Evolutionary conservation across 495 filamentous ascomycete species (phyloP), one percentile per base, ranked within the genome.

Genomic region (Aspergillus mulundensis): DNA sequence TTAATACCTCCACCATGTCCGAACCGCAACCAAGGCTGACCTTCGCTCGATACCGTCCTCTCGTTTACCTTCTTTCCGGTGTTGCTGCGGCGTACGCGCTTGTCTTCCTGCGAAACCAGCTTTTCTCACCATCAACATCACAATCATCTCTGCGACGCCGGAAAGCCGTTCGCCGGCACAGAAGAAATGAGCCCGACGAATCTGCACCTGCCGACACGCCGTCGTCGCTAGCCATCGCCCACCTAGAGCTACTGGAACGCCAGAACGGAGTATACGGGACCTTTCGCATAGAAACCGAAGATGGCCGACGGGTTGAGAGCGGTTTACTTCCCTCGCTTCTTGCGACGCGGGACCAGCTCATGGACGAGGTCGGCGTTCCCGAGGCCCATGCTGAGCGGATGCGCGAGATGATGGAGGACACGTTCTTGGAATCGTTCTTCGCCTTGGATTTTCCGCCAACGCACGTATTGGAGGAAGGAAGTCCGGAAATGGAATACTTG

Each of bases 371-470:
- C 5, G 72, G 72, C 8, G 71, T 77, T 14, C 68, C 67, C 3
- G 45, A 64, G 16, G 69, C 63, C 45, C 72, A 77, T 58, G 77
- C 77, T 16, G 71, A 74, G 58, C 68, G 70, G 54, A 74, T 78
- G 66, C 74, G 76, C 38, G 68, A 77, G 57, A 77, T 77, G 70
- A 75, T 80, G 71, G 77, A 80, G 50, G 73, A 75, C 38, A 72
- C 72, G 0, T 78, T 80, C 55, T 60, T 80, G 21, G 73, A 77
- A 53, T 75, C 75, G 3, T 80, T 79, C 38, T 68, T 80, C 49
- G 76, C 77, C 1, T 59, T 76, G 25, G 72, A 79, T 25, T 73
- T 80, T 21, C 72, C 77, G 1, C 62, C 74, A 1, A 57, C 61
- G 1, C 75, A 79, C 53, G 62, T 53, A 1, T 53, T 79, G 11